Evolutionary conservation across 345 rosid species (phyloP), one percentile per base, ranked within the genome.

Genomic region (Eucalyptus cladocalyx): DNA sequence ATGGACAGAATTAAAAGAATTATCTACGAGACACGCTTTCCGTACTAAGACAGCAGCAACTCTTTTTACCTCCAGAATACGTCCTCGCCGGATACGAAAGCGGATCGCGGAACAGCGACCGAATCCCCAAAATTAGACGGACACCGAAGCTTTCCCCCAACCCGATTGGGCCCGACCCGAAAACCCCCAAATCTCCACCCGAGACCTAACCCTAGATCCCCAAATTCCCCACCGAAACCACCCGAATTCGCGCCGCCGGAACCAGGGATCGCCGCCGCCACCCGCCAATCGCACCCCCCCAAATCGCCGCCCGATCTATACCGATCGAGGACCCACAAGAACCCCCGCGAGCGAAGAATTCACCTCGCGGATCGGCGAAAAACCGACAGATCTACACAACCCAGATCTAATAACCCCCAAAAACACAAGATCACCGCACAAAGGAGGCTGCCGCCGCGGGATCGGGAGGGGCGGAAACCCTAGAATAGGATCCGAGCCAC

Each of bases 201-300:
- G 43, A 87, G 89, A 87, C 91, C 90, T 90, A 93, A 89, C 92
- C 93, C 93, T 92, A 93, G 93, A 89, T 90, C 93, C 88, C 69
- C 72, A 88, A 91, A 86, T 85, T 87, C 62, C 17, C 48, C 13
- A 86, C 72, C 88, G 76, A 34, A 34, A 87, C 30, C 43, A 56
- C 91, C 92, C 88, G 88, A 83, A 87, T 90, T 81, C 47, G 30
- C 87, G 24, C 83, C 83, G 83, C 42, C 83, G 30, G 45, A 40
- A 58, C 87, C 3, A 34, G 49, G 53, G 32, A 53, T 87, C 62
- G 30, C 34, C 5, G 28, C 72, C 19, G 30, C 24, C 47, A 21
- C 11, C 32, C 87, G 40, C 83, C 45, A 76, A 69, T 85, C 56
- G 12, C 45, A 85, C 42, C 7, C 40, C 32, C 7, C 28, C 28